Evolutionary conservation across 805 yeast species (phyloP).

Genomic region (Wickerhamiella australiensis): DNA sequence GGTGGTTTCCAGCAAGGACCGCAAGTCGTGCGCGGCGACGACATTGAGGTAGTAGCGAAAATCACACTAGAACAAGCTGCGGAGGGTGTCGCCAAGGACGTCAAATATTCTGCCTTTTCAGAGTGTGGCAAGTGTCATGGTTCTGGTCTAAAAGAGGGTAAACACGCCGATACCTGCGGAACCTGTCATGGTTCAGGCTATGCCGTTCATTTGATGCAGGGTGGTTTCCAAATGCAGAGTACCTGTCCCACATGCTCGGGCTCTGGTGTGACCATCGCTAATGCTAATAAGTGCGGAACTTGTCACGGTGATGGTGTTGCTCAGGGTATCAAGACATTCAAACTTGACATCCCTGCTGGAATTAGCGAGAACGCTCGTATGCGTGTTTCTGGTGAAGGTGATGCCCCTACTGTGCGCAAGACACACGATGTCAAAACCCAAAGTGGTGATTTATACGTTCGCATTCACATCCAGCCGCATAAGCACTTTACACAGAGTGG

Average conservation of each 20-base stretch:
- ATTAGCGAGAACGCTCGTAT: constrained; percentile 75
- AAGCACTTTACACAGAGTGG: constrained; percentile 54
- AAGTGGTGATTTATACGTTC: constrained; percentile 80
- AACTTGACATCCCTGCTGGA: constrained; percentile 80
- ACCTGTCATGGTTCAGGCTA: constrained; percentile 92
- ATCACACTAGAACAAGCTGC: constrained; percentile 78
- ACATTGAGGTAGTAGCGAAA: constrained; percentile 65
- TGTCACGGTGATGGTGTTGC: constrained; percentile 89
- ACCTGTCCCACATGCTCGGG: constrained; percentile 86
- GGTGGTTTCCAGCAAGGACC: constrained; percentile 36
- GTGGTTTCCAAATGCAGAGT: constrained; percentile 94
- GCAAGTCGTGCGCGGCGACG: constrained; percentile 79
- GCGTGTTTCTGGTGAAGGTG: constrained; percentile 80
- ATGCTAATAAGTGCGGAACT: constrained; percentile 54
- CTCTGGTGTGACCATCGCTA: constrained; percentile 63
- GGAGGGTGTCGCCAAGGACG: constrained; percentile 55
- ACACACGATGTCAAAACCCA: constrained; percentile 55
- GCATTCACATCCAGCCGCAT: constrained; percentile 70
- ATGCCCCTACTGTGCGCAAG: constrained; percentile 66
- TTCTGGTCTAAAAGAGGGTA: constrained; percentile 68
- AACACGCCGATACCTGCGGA: constrained; percentile 63
- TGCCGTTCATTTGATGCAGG: constrained; percentile 68
- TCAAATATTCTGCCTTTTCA: constrained; percentile 62
- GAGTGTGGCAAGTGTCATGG: constrained; percentile 74
- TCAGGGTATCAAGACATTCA: constrained; percentile 53